Percentiles rank a stretch among this genome's conserved stretches.
These are phyloP conservation scores for Lachancea mirantina DNA, from an alignment of 805 yeast genomes.

Conservation along the genomic window DNA sequence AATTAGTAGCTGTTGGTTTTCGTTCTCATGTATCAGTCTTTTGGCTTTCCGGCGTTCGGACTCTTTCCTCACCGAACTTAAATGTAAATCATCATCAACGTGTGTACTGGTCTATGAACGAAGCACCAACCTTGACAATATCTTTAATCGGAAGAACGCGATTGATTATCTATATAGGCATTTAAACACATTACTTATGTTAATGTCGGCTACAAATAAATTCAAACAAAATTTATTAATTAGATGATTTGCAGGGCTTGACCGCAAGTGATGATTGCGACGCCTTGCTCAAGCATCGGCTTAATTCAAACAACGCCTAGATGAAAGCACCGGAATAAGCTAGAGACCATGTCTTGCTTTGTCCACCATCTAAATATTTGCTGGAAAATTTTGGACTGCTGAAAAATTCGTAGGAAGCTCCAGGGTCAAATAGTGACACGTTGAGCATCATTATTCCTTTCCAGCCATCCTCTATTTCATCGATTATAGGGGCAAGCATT, in stretches of 20 bases:
- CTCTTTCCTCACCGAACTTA: too few species aligned
- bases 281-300: background rate
- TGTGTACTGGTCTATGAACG: constrained; percentile 1
- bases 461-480: constrained; percentile 58
- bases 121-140: background rate
- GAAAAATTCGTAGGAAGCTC: constrained; percentile 55
- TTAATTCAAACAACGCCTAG: too few species aligned
- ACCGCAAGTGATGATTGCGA: background rate
- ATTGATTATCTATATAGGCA: background rate
- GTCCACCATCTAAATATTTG: constrained; percentile 70
- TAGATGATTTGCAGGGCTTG: too few species aligned
- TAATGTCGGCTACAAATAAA: too few species aligned
- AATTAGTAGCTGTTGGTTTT: too few species aligned
- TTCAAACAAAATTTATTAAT: too few species aligned
- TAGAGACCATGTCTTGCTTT: constrained; percentile 80
- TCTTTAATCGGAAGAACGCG: constrained; percentile 2
- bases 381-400: constrained; percentile 44
- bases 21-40: too few species aligned
- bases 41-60: background rate
- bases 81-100: background rate
- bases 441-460: constrained; percentile 66
- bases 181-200: background rate
- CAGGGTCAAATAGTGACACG: constrained; percentile 67
- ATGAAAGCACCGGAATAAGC: constrained; percentile 50
- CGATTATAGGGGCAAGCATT: constrained; percentile 39